phyloP scores from a whole-genome alignment of 257 asterid genomes.

The Apocynum venetum region DNA sequence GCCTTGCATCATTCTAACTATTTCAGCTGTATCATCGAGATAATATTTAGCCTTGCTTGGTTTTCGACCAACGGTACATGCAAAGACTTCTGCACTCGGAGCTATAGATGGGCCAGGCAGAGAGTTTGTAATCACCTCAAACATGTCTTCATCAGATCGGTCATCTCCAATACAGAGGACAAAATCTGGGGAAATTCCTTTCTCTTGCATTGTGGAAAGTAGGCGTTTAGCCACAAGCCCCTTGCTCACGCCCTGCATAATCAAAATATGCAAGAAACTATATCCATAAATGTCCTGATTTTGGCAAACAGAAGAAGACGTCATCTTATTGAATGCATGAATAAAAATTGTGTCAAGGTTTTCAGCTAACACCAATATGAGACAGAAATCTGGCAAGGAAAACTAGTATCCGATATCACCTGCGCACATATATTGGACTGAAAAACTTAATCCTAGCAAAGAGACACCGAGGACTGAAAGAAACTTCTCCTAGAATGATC shows the following conservation, averaged over 20 bases:
- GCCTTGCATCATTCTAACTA: conserved; percentile 69
- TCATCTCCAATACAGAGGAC: conserved; percentile 84
- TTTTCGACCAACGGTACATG: conserved; percentile 74
- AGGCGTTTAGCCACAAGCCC: conserved; percentile 82
- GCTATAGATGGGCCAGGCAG: conserved; percentile 57
- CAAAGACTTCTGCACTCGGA: conserved; percentile 76
- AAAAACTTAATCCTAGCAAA: neutral
- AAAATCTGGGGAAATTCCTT: conserved; percentile 57
- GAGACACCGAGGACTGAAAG: too few relatives aligned
- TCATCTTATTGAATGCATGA: too few relatives aligned
- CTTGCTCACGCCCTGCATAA: conserved; percentile 73
- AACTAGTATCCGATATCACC: neutral
- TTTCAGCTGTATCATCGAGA: conserved; percentile 75
- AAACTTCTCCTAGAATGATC: too few relatives aligned
- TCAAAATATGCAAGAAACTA: too few relatives aligned
- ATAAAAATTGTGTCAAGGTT: neutral
- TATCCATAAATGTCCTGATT: too few relatives aligned
- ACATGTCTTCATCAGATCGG: conserved; percentile 84
- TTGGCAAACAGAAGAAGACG: neutral
- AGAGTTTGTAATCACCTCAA: conserved; percentile 66
- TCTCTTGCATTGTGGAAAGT: conserved; percentile 56
- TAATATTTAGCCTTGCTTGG: conserved; percentile 91
- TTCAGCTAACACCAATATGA: neutral
- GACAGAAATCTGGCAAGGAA: neutral
- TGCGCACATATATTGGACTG: neutral